A percentile compares a stretch with the other conserved stretches of the same genome.
These are phyloP conservation scores for Xylariaceae sp. DNA, from an alignment of 2,329 filamentous ascomycete species.

Conservation along the genomic window DNA sequence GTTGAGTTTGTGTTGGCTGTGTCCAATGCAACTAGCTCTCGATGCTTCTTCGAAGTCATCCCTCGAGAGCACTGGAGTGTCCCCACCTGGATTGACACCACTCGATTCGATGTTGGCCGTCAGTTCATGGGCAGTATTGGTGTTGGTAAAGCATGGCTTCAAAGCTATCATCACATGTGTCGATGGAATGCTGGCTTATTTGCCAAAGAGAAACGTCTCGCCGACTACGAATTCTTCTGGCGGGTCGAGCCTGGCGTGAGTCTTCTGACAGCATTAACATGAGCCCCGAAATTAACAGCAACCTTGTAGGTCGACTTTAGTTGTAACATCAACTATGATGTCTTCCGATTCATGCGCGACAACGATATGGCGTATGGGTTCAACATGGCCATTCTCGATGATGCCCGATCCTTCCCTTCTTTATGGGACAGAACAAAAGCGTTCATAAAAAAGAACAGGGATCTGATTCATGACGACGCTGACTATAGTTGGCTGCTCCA, in stretches of 20 bases:
- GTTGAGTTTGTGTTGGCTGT: conserved; percentile 69
- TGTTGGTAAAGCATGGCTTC: conserved; percentile 60
- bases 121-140: conserved; percentile 57
- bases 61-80: conserved; percentile 72
- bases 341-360: conserved; percentile 81
- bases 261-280: conserved; percentile 6
- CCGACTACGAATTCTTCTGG: conserved; percentile 56
- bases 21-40: conserved; percentile 62
- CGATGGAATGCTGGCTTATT: conserved; percentile 81
- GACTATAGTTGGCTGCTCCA: conserved; percentile 46
- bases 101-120: conserved; percentile 59
- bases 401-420: conserved; percentile 38
- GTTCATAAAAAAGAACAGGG: conserved; percentile 42
- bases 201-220: conserved; percentile 68
- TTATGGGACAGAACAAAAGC: conserved; percentile 43
- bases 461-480: conserved; percentile 43
- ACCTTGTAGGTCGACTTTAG: conserved; percentile 47
- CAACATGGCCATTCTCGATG: conserved; percentile 46
- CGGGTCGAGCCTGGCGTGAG: conserved; percentile 55
- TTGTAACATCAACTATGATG: conserved; percentile 69
- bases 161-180: conserved; percentile 71
- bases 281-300: conserved; percentile 14
- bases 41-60: conserved; percentile 67
- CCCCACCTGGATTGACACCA: conserved; percentile 65
- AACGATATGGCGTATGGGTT: conserved; percentile 74